Evolutionary conservation across 768 basidiomycete species (phyloP).

Genomic region (Lepiota subincarnata): DNA sequence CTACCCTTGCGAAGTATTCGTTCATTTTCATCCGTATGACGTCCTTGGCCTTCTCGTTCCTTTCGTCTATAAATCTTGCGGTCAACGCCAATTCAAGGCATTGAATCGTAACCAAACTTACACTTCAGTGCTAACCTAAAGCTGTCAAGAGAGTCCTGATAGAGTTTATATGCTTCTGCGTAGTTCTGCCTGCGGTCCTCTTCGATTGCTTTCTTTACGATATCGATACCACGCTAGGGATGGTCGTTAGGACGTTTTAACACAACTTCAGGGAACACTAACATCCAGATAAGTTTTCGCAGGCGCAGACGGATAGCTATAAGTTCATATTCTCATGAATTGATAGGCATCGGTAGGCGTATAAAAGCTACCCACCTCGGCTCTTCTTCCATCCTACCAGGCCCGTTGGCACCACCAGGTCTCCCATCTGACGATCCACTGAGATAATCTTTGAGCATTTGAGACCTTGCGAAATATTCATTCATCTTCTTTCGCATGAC

Average conservation of each 20-base stretch:
- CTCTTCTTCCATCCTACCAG: no score
- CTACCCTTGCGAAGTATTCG: slow-evolving; percentile 14
- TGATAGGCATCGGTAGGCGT: no score
- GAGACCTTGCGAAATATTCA: slow-evolving; percentile 13
- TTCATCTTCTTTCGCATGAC: slow-evolving; percentile 10
- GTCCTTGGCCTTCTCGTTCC: slow-evolving; percentile 9
- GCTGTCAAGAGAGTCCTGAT: slow-evolving; percentile 94
- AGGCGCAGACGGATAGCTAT: no score
- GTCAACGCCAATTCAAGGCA: no score
- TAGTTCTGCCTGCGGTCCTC: slow-evolving; percentile 92
- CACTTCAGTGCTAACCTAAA: slow-evolving; percentile 83
- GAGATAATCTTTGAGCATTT: slow-evolving; percentile 6
- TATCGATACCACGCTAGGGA: slow-evolving; percentile 65
- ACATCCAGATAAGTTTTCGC: no score
- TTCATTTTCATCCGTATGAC: slow-evolving; percentile 10
- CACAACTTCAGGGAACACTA: no score
- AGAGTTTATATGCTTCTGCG: slow-evolving; percentile 88
- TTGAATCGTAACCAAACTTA: not conserved
- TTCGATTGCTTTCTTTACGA: slow-evolving; percentile 89
- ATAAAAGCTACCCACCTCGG: no score
- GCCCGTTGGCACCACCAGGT: no score
- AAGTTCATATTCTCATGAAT: no score
- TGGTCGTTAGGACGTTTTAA: no score
- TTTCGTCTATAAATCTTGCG: not conserved
- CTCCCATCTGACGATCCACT: no score